These are phyloP conservation scores for Rhizopogon vinicolor DNA, from an alignment of 768 basidiomycete genomes.

Conservation along the genomic window DNA sequence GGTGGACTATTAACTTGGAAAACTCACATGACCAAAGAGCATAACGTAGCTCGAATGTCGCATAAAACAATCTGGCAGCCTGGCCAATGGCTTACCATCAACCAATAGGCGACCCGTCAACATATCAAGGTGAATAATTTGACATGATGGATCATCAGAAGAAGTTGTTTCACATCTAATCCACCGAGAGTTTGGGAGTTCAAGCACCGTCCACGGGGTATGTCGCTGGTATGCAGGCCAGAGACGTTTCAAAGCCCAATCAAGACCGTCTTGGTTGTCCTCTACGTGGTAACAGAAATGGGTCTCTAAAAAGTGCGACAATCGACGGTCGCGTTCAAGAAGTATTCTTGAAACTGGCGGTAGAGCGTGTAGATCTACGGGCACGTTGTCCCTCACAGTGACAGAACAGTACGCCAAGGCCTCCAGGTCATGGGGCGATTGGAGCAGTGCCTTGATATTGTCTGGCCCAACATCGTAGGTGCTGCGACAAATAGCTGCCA, in stretches of 20 bases:
- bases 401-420: conserved; percentile 30
- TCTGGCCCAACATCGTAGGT: conserved; percentile 23
- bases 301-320: conserved; percentile 27
- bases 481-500: conserved; percentile 17
- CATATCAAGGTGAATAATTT: conserved; percentile 35
- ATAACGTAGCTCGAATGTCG: conserved; percentile 28
- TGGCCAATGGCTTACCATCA: conserved; percentile 34
- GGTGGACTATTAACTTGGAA: background rate
- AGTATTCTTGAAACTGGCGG: conserved; percentile 14
- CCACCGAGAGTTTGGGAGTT: conserved; percentile 24
- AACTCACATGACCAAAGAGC: conserved; percentile 33
- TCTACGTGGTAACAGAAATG: conserved; percentile 12
- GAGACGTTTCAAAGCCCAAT: conserved; percentile 22
- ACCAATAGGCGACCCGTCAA: conserved; percentile 37
- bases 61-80: conserved; percentile 30
- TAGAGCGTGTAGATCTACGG: conserved; percentile 4
- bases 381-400: conserved; percentile 26
- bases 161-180: conserved; percentile 17
- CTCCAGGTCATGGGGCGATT: conserved; percentile 17
- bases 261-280: conserved; percentile 16
- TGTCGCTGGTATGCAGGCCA: conserved; percentile 27
- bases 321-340: conserved; percentile 26
- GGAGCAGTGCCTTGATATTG: conserved; percentile 9
- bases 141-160: conserved; percentile 8
- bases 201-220: conserved; percentile 19